A percentile compares a stretch with the other conserved stretches of the same genome.
phyloP scores from a whole-genome alignment of 176 grass and related monocot genomes.

The Triticum dicoccoides region DNA sequence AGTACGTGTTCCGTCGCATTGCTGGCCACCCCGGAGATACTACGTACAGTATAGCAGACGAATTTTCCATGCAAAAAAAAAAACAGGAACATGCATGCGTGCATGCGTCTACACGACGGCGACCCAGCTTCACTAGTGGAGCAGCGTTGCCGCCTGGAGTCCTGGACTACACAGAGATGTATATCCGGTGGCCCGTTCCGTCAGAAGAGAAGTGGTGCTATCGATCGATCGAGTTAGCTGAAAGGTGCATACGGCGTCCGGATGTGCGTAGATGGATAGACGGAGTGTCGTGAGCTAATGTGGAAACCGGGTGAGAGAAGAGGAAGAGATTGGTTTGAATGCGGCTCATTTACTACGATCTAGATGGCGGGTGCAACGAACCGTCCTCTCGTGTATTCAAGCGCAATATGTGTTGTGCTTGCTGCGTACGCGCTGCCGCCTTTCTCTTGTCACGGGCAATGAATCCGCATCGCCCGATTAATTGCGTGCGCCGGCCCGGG shows the following conservation, averaged over 20 bases:
- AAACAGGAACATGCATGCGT: not conserved
- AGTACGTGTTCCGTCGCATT: not conserved
- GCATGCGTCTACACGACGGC: not conserved
- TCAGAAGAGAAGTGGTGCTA: not conserved
- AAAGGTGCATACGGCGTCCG: not conserved
- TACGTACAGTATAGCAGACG: not conserved
- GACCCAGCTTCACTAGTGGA: not conserved
- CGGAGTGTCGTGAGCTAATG: conserved; percentile 17
- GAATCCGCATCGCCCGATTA: conserved; percentile 19
- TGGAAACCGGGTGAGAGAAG: not conserved
- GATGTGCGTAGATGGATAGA: not conserved
- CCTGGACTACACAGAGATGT: not conserved
- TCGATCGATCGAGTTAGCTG: conserved; percentile 5
- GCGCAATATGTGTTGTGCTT: conserved; percentile 6
- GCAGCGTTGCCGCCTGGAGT: not conserved
- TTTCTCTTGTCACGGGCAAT: conserved; percentile 30
- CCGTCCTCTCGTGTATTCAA: conserved; percentile 54
- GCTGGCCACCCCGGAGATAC: not conserved
- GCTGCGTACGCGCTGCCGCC: conserved; percentile 11
- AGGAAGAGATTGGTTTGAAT: conserved; percentile 18
- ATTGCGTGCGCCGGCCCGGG: not conserved
- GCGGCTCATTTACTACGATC: conserved; percentile 53
- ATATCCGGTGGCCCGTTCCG: conserved; percentile 18
- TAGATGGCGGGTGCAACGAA: conserved; percentile 56
- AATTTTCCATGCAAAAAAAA: not conserved